These are phyloP conservation scores for Tetrahymena malaccensis DNA, from an alignment of 73 alveolate species.

Conservation along the genomic window DNA sequence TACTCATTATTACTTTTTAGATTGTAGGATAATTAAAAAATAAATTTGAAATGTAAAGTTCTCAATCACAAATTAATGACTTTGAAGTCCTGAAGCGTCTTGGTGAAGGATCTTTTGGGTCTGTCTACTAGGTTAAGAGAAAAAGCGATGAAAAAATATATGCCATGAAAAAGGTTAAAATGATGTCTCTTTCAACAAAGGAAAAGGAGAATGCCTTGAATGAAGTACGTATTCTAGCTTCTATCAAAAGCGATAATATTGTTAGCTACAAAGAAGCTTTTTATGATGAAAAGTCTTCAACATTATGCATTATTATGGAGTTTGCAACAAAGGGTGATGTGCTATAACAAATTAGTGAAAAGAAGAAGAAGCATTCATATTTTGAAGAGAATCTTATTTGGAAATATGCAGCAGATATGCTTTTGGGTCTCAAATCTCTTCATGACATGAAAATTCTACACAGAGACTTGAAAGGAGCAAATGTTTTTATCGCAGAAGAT, in stretches of 20 bases:
- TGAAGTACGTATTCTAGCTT: constrained; percentile 44
- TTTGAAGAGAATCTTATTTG: constrained; percentile 81
- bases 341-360: constrained; percentile 56
- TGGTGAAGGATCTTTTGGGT: constrained; percentile 47
- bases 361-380: constrained; percentile 66
- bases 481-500: constrained; percentile 66
- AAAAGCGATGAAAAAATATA: constrained; percentile 28
- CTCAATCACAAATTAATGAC: constrained; percentile 16
- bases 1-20: neutral
- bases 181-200: constrained; percentile 9
- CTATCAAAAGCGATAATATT: constrained; percentile 32
- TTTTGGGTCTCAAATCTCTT: constrained; percentile 44
- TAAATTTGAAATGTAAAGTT: neutral
- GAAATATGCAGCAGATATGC: constrained; percentile 46
- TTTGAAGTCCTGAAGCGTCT: constrained; percentile 31
- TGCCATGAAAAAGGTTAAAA: constrained; percentile 46
- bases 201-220: constrained; percentile 53
- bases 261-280: constrained; percentile 40
- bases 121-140: constrained; percentile 40
- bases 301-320: constrained; percentile 92
- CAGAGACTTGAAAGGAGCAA: constrained; percentile 66
- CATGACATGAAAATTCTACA: constrained; percentile 56
- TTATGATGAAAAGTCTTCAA: constrained; percentile 42
- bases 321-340: constrained; percentile 91
- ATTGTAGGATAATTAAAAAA: neutral